phyloP scores from a whole-genome alignment of 108 stramenopile species.

The Stephanodiscus triporus region DNA sequence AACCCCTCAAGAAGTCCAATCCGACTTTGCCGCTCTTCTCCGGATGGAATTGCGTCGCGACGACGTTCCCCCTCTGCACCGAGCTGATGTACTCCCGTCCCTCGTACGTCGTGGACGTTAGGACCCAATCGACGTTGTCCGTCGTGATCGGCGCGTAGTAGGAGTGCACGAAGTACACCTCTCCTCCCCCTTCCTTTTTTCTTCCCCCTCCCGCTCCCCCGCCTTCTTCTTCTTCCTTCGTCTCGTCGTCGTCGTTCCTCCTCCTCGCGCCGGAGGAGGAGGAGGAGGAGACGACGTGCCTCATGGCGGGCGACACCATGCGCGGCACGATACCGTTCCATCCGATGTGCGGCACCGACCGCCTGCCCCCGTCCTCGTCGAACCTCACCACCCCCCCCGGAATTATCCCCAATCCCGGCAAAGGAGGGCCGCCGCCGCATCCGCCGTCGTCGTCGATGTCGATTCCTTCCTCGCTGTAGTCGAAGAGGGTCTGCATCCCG shows the following conservation, averaged over 20 bases:
- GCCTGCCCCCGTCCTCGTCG: slow-evolving; percentile 49
- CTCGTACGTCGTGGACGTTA: slow-evolving; percentile 89
- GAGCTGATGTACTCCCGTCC: slow-evolving; percentile 84
- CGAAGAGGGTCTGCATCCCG: slow-evolving; percentile 99
- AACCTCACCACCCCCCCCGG: slow-evolving; percentile 91
- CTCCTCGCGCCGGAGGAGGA: too few relatives aligned
- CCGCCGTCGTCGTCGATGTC: too few relatives aligned
- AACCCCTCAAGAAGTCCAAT: slow-evolving; percentile 83
- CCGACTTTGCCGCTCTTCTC: slow-evolving; percentile 96
- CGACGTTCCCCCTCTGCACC: slow-evolving; percentile 90
- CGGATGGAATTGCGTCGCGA: slow-evolving; percentile 98
- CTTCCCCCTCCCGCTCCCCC: too few relatives aligned
- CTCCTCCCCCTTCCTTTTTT: slow-evolving; percentile 3
- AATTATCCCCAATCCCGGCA: slow-evolving; percentile 92
- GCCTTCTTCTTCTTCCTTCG: background rate
- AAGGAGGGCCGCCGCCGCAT: too few relatives aligned
- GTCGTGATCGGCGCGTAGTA: slow-evolving; percentile 86
- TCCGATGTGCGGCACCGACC: slow-evolving; percentile 96
- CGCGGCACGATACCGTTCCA: slow-evolving; percentile 95
- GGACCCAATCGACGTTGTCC: slow-evolving; percentile 85
- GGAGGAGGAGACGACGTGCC: too few relatives aligned
- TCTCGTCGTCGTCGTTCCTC: slow-evolving; percentile 34
- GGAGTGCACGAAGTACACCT: slow-evolving; percentile 97
- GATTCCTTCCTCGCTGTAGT: slow-evolving; percentile 90
- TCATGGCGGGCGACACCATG: slow-evolving; percentile 75